Evolutionary conservation across 2,329 filamentous ascomycete genomes (phyloP).

Genomic region (Beauveria australis): DNA sequence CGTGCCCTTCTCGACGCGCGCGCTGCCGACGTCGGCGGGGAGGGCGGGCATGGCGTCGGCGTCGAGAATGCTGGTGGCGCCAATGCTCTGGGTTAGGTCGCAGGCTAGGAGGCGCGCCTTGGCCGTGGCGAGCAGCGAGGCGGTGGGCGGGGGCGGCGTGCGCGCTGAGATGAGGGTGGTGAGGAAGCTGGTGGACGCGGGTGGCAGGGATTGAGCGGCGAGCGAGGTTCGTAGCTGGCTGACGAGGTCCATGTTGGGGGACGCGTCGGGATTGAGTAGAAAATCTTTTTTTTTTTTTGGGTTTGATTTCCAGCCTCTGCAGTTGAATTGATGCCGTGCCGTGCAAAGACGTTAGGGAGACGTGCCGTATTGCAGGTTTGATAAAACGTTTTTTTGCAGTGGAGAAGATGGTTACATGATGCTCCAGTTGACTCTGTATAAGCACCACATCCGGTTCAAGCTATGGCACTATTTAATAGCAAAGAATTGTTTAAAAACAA

Average conservation of each 20-base stretch:
- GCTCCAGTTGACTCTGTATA: not conserved
- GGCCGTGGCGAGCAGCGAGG: slow-evolving; percentile 69
- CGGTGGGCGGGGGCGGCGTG: slow-evolving; percentile 52
- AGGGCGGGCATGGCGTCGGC: slow-evolving; percentile 33
- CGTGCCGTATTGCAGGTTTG: too few species aligned
- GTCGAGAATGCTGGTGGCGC: slow-evolving; percentile 36
- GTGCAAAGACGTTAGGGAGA: too few species aligned
- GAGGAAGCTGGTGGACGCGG: slow-evolving; percentile 52
- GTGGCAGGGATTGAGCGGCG: slow-evolving; percentile 45
- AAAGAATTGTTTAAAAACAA: too few species aligned
- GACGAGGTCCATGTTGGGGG: slow-evolving; percentile 21
- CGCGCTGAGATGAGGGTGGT: slow-evolving; percentile 49
- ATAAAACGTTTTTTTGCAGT: not conserved
- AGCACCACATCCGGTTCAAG: not conserved
- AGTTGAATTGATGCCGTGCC: not conserved
- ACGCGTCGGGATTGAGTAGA: not conserved
- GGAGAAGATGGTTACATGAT: not conserved
- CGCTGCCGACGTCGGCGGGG: slow-evolving; percentile 48
- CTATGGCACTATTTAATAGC: not conserved
- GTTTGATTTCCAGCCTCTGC: not conserved
- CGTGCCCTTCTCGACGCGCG: slow-evolving; percentile 43
- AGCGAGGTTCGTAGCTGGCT: slow-evolving; percentile 45
- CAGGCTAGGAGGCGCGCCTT: slow-evolving; percentile 71
- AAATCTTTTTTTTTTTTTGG: not conserved
- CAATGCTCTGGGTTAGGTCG: slow-evolving; percentile 44